Percentiles rank a stretch among this genome's conserved stretches.
Conservation (phyloP, 495 filamentous ascomycete species). For the Penicillium silybi region DNA sequence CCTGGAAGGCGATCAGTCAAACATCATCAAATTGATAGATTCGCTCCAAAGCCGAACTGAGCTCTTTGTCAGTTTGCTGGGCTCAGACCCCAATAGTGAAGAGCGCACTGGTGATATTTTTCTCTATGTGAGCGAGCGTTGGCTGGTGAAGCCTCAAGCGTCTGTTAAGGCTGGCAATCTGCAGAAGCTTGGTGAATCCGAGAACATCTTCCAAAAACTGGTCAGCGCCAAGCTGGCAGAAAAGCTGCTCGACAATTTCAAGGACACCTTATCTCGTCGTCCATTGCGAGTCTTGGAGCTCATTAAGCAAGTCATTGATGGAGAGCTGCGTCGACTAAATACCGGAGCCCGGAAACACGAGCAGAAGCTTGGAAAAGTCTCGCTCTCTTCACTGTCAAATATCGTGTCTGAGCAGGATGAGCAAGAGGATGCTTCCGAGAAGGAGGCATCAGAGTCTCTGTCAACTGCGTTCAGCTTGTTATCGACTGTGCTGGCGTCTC, state of each 20-base stretch:
- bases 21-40: slow-evolving; percentile 40
- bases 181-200: slow-evolving; percentile 21
- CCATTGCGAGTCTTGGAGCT: slow-evolving; percentile 61
- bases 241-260: slow-evolving; percentile 61
- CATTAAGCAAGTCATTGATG: slow-evolving; percentile 53
- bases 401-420: slow-evolving; percentile 25
- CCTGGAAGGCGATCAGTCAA: slow-evolving; percentile 11
- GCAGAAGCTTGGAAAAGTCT: slow-evolving; percentile 21
- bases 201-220: slow-evolving; percentile 46
- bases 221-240: slow-evolving; percentile 61
- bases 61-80: slow-evolving; percentile 52
- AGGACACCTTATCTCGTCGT: slow-evolving; percentile 62
- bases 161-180: not conserved
- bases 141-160: slow-evolving; percentile 43
- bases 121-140: slow-evolving; percentile 57
- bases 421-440: slow-evolving; percentile 21
- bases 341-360: not conserved
- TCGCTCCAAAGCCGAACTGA: slow-evolving; percentile 39
- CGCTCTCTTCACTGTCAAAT: slow-evolving; percentile 35
- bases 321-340: slow-evolving; percentile 23
- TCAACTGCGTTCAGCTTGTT: slow-evolving; percentile 62
- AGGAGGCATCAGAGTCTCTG: slow-evolving; percentile 49
- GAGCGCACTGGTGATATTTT: slow-evolving; percentile 60
- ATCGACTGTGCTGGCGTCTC: slow-evolving; percentile 61
- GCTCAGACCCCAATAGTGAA: slow-evolving; percentile 48